These are phyloP conservation scores for Carallia brachiata DNA, from an alignment of 345 rosid species.

Conservation along the genomic window DNA sequence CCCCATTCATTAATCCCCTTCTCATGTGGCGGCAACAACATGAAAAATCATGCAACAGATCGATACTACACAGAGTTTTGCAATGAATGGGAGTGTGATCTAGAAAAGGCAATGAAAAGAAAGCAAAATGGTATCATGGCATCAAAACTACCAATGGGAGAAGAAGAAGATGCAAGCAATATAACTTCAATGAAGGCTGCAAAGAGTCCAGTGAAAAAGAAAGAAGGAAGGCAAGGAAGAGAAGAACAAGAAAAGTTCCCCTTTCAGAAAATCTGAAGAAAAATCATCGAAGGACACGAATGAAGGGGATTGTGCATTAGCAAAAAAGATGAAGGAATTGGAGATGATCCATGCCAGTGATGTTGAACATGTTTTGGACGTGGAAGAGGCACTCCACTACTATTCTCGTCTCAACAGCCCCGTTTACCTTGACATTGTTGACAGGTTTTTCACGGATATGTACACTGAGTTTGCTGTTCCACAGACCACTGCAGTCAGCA, in stretches of 20 bases:
- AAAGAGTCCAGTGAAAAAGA: slow-evolving; percentile 32
- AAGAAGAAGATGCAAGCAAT: slow-evolving; percentile 18
- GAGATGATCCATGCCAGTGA: slow-evolving; percentile 76
- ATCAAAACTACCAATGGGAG: slow-evolving; percentile 12
- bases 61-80: slow-evolving; percentile 30
- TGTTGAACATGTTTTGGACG: slow-evolving; percentile 69
- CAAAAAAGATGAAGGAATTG: slow-evolving; percentile 78
- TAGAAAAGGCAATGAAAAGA: slow-evolving; percentile 30
- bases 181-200: slow-evolving; percentile 19
- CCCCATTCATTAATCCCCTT: slow-evolving; percentile 30
- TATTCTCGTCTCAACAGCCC: slow-evolving; percentile 83
- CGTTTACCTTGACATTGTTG: slow-evolving; percentile 73
- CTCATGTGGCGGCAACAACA: slow-evolving; percentile 28
- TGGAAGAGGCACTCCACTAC: slow-evolving; percentile 81
- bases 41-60: slow-evolving; percentile 24
- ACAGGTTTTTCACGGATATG: slow-evolving; percentile 78
- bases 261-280: slow-evolving; percentile 23
- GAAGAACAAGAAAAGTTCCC: slow-evolving; percentile 26
- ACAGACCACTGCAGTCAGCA: slow-evolving; percentile 33
- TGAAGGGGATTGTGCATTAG: slow-evolving; percentile 46
- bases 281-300: slow-evolving; percentile 10
- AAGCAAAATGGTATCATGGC: slow-evolving; percentile 7
- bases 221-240: slow-evolving; percentile 25
- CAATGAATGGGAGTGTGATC: slow-evolving; percentile 38
- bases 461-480: slow-evolving; percentile 66